Evolutionary conservation across 176 grass and related monocot species (phyloP).

Genomic region (Cymbopogon citratus): DNA sequence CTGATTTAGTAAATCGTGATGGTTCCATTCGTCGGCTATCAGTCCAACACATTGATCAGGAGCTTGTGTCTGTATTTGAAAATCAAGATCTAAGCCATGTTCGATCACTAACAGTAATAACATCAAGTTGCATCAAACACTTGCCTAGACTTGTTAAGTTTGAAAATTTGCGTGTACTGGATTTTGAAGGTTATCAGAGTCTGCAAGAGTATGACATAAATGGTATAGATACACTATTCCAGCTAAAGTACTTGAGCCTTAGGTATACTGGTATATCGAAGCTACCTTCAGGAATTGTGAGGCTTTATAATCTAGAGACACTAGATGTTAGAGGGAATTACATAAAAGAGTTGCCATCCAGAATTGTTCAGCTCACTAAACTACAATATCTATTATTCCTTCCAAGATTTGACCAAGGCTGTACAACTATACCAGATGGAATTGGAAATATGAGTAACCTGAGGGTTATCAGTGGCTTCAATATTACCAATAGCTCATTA

Average conservation of each 20-base stretch:
- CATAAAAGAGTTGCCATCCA: not conserved
- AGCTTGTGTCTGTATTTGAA: not conserved
- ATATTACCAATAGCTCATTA: not conserved
- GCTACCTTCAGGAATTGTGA: not conserved
- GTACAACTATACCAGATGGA: not conserved
- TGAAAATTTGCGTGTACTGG: not conserved
- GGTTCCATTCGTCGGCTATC: not conserved
- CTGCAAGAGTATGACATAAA: not conserved
- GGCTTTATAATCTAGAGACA: not conserved
- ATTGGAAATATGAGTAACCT: slow-evolving; percentile 3
- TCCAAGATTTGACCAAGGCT: too few species aligned
- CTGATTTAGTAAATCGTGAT: not conserved
- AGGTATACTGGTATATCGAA: accelerated
- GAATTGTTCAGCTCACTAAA: not conserved
- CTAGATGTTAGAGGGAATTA: not conserved
- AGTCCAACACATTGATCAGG: not conserved
- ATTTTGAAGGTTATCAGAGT: not conserved
- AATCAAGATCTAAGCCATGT: not conserved
- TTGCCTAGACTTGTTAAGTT: not conserved
- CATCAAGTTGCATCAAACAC: not conserved
- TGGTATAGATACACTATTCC: not conserved
- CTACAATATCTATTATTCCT: not conserved
- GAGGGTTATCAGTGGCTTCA: not conserved
- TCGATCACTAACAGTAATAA: not conserved
- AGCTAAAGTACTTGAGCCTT: slow-evolving; percentile 13